These are phyloP conservation scores for Nigrospora osmanthi DNA, from an alignment of 2,329 filamentous ascomycete genomes.

Conservation along the genomic window DNA sequence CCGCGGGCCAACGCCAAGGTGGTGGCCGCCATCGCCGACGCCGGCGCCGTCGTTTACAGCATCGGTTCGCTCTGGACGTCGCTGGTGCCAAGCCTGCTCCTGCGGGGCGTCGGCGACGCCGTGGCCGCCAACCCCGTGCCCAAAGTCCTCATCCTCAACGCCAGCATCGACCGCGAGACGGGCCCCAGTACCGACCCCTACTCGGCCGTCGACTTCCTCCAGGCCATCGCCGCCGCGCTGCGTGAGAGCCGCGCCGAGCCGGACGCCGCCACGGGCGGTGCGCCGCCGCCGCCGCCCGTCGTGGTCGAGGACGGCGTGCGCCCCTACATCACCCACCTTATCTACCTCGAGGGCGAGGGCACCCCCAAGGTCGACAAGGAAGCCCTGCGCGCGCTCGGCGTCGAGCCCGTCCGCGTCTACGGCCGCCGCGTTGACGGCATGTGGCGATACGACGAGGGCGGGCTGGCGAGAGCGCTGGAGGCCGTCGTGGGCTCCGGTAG, in stretches of 20 bases:
- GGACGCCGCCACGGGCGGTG: neutral
- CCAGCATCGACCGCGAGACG: constrained; percentile 78
- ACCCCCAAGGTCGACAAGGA: constrained; percentile 64
- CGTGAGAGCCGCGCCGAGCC: constrained; percentile 53
- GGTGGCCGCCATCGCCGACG: constrained; percentile 54
- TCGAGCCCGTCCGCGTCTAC: constrained; percentile 71
- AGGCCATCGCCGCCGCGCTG: constrained; percentile 68
- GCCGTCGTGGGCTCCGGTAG: constrained; percentile 57
- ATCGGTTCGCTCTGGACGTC: constrained; percentile 93
- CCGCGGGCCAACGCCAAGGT: constrained; percentile 78
- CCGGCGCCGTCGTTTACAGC: constrained; percentile 74
- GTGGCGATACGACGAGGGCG: constrained; percentile 68
- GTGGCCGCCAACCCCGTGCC: constrained; percentile 27
- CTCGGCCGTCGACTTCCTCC: constrained; percentile 73
- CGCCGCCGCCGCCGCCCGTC: neutral
- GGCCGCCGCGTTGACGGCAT: constrained; percentile 51
- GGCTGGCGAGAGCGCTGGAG: constrained; percentile 66
- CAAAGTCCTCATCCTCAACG: constrained; percentile 82
- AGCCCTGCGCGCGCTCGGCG: constrained; percentile 57
- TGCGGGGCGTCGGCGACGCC: constrained; percentile 65
- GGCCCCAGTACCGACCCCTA: constrained; percentile 60
- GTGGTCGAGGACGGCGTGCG: constrained; percentile 33
- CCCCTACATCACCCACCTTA: constrained; percentile 73
- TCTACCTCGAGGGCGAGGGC: constrained; percentile 66
- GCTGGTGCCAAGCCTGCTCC: constrained; percentile 73